A percentile compares a stretch with the other conserved stretches of the same genome.
phyloP scores from a whole-genome alignment of 768 basidiomycete genomes.

The Tylopilus balloui region DNA sequence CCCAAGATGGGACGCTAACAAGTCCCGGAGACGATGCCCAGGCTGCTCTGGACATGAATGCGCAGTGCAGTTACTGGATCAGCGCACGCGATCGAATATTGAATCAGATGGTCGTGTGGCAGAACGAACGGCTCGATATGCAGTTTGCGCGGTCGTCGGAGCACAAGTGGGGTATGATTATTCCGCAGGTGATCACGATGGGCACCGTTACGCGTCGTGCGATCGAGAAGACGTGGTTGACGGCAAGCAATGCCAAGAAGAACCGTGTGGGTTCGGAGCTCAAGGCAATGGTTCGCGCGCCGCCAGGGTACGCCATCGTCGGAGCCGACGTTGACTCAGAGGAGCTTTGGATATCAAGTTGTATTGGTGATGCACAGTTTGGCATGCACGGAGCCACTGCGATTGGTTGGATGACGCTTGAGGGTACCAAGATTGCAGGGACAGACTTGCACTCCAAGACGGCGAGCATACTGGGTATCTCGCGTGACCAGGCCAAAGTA shows the following conservation, averaged over 20 bases:
- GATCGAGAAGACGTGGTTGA: slow-evolving; percentile 97
- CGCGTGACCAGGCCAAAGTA: slow-evolving; percentile 92
- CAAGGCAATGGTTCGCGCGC: slow-evolving; percentile 96
- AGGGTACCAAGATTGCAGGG: slow-evolving; percentile 90
- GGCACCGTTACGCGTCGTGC: slow-evolving; percentile 97
- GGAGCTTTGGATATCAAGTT: slow-evolving; percentile 97
- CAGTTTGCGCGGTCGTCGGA: slow-evolving; percentile 39
- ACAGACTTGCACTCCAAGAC: slow-evolving; percentile 98
- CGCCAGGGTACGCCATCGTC: slow-evolving; percentile 88
- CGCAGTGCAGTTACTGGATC: slow-evolving; percentile 97
- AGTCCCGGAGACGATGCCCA: slow-evolving; percentile 78
- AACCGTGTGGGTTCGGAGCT: slow-evolving; percentile 98
- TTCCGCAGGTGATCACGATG: slow-evolving; percentile 97
- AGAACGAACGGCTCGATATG: slow-evolving; percentile 47
- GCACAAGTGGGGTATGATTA: slow-evolving; percentile 81
- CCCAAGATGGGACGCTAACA: slow-evolving; percentile 80
- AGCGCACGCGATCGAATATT: slow-evolving; percentile 86
- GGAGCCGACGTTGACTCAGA: slow-evolving; percentile 99
- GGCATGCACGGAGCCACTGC: slow-evolving; percentile 95
- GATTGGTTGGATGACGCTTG: slow-evolving; percentile 99
- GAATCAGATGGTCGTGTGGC: slow-evolving; percentile 92
- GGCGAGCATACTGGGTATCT: slow-evolving; percentile 86
- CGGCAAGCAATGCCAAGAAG: slow-evolving; percentile 96
- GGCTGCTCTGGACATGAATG: slow-evolving; percentile 87
- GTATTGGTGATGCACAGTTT: slow-evolving; percentile 98